Percentiles rank a stretch among this genome's conserved stretches.
Conservation (phyloP, 2,329 filamentous ascomycete species). For the Hymenotorrendiella dingleyae region DNA sequence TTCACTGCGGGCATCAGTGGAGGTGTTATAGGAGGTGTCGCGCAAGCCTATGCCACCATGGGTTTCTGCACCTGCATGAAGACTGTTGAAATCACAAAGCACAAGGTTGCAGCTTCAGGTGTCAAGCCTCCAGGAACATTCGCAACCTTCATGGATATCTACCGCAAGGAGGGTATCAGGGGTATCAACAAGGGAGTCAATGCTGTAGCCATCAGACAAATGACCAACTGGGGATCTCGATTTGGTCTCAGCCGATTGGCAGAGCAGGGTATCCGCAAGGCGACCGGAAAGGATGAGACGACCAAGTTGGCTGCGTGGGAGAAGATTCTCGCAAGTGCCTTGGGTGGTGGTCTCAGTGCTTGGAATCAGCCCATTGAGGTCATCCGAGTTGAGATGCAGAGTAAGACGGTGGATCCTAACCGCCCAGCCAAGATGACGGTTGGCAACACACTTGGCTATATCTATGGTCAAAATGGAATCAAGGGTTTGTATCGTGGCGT, state of each 20-base stretch:
- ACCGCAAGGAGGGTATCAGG: constrained; percentile 83
- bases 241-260: constrained; percentile 91
- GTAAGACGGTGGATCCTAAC: constrained; percentile 96
- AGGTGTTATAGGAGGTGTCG: constrained; percentile 89
- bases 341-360: constrained; percentile 90
- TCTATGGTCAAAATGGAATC: constrained; percentile 83
- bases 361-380: constrained; percentile 99
- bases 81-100: constrained; percentile 98
- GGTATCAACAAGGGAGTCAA: constrained; percentile 99
- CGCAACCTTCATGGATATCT: constrained; percentile 94
- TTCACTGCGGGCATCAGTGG: constrained; percentile 86
- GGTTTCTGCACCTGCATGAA: constrained; percentile 99
- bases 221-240: constrained; percentile 97
- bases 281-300: constrained; percentile 71
- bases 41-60: constrained; percentile 99
- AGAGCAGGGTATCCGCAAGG: constrained; percentile 76
- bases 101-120: constrained; percentile 82
- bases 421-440: constrained; percentile 99
- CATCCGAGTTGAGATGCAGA: constrained; percentile 99
- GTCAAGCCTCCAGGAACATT: constrained; percentile 86
- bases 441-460: constrained; percentile 77
- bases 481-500: constrained; percentile 95
- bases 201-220: constrained; percentile 95
- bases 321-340: constrained; percentile 79
- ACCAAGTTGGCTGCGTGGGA: constrained; percentile 74